Evolutionary conservation across 192 early-diverging fungal genomes (phyloP), one percentile per base, ranked within the genome.

Genomic region (Pilaira anomala): DNA sequence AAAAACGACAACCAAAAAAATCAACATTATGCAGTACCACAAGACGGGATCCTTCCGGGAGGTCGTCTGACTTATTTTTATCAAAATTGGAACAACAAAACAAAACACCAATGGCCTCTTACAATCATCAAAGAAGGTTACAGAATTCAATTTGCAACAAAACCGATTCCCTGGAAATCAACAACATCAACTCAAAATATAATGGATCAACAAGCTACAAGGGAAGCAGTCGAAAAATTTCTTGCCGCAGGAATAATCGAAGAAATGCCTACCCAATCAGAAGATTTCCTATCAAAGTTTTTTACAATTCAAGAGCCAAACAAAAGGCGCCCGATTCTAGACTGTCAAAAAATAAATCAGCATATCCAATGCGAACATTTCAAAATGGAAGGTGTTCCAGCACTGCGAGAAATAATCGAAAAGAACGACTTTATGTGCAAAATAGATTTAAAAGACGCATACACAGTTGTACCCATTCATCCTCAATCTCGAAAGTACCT

Each of bases 311-410:
- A 59, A 8, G 57, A 45, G 12, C 0, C 40, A 45, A 59, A 6
- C 18, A 26, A 59, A 14, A 42, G 36, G 14, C 19, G 62, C 0
- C 62, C 48, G 2, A 63, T 53, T 4, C 21, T 63, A 36, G 29
- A 63, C 14, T 63, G 49, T 22, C 48, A 53, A 16, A 19, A n/a
- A 36, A 16, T 63, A 0, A 63, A 63, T 16, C 21, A 30, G 4
- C 53, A 30, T 25, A 33, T 63, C 1, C 62, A 52, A 25, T 39
- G n/a, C 9, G n/a, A 63, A 0, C 62, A 52, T 12, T 63, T 63
- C 50, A 63, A 63, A 36, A 63, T 63, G 62, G 50, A 63, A 16
- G 62, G 62, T 2, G 48, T 63, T 2, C 62, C 62, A 41, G 62
- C 62, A 41, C 36, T 63, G 0, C 2, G 50, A 24, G 63, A 65